Evolutionary conservation across 306 rosid genomes (phyloP).

Genomic region (Oemleria cerasiformis): DNA sequence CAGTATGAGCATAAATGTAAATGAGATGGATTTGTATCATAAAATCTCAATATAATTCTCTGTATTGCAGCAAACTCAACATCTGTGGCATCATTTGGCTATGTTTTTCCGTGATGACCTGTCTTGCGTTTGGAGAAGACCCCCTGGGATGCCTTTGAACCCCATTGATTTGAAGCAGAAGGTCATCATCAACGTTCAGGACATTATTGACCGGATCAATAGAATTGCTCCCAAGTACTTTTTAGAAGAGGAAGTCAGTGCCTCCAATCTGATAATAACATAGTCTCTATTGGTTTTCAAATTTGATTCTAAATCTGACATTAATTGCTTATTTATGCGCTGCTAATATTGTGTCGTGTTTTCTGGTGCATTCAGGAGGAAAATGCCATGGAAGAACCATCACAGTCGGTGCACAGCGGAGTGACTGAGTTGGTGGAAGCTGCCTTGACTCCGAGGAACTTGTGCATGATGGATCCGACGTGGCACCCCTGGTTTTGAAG

Average conservation of each 20-base stretch:
- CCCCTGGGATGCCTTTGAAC: slow-evolving; percentile 88
- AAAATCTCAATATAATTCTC: slow-evolving; percentile 19
- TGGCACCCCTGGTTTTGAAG: slow-evolving; percentile 99
- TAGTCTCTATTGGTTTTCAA: not conserved
- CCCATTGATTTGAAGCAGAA: slow-evolving; percentile 85
- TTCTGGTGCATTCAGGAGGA: slow-evolving; percentile 60
- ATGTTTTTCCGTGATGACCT: slow-evolving; percentile 99
- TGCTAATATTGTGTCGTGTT: not conserved
- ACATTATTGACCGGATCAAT: slow-evolving; percentile 69
- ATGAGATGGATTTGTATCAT: no score
- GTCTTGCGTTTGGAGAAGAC: slow-evolving; percentile 99
- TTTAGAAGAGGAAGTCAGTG: slow-evolving; percentile 74
- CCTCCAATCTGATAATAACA: not conserved
- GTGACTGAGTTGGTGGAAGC: slow-evolving; percentile 95
- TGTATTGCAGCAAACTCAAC: slow-evolving; percentile 86
- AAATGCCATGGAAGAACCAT: slow-evolving; percentile 79
- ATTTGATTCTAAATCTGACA: not conserved
- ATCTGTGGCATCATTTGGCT: slow-evolving; percentile 95
- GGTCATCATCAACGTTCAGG: slow-evolving; percentile 79
- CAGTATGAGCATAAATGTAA: not conserved
- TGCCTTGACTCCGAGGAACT: slow-evolving; percentile 84
- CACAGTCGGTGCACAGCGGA: slow-evolving; percentile 88
- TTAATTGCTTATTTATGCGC: not conserved
- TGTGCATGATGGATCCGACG: slow-evolving; percentile 99
- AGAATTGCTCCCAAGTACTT: slow-evolving; percentile 81